These are phyloP conservation scores for Ogataea salicorniae DNA, from an alignment of 805 yeast species.

Conservation along the genomic window DNA sequence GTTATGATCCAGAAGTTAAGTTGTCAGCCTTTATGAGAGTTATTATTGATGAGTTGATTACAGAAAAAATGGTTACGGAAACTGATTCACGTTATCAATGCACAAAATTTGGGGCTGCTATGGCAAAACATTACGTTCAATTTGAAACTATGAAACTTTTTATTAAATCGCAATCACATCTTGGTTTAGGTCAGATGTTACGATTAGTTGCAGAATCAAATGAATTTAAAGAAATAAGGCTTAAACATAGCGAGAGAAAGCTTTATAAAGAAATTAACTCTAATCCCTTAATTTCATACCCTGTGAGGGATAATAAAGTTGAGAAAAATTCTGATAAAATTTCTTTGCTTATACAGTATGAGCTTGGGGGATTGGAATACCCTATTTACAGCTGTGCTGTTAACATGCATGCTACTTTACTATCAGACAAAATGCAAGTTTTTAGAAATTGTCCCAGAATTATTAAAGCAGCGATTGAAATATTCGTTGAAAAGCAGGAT, in stretches of 20 bases:
- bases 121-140: conserved; percentile 44
- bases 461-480: conserved; percentile 40
- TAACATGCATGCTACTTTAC: conserved; percentile 35
- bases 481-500: conserved; percentile 37
- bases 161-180: conserved; percentile 15
- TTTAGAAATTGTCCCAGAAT: conserved; percentile 40
- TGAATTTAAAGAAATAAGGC: conserved; percentile 37
- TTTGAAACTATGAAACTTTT: conserved; percentile 39
- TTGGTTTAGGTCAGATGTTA: conserved; percentile 18
- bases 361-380: conserved; percentile 44
- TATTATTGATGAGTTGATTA: conserved; percentile 29
- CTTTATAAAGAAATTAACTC: conserved; percentile 39
- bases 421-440: conserved; percentile 39
- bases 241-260: conserved; percentile 41
- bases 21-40: conserved; percentile 32
- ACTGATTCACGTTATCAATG: conserved; percentile 19
- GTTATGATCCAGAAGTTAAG: conserved; percentile 26
- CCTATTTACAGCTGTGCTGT: conserved; percentile 39
- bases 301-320: conserved; percentile 28
- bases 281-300: conserved; percentile 35
- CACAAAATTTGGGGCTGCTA: conserved; percentile 41
- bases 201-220: conserved; percentile 29
- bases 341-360: conserved; percentile 41
- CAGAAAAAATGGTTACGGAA: conserved; percentile 27
- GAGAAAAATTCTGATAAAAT: conserved; percentile 34